Evolutionary conservation across 106 monocot genomes (phyloP).

Genomic region (Phalaenopsis aphrodite): DNA sequence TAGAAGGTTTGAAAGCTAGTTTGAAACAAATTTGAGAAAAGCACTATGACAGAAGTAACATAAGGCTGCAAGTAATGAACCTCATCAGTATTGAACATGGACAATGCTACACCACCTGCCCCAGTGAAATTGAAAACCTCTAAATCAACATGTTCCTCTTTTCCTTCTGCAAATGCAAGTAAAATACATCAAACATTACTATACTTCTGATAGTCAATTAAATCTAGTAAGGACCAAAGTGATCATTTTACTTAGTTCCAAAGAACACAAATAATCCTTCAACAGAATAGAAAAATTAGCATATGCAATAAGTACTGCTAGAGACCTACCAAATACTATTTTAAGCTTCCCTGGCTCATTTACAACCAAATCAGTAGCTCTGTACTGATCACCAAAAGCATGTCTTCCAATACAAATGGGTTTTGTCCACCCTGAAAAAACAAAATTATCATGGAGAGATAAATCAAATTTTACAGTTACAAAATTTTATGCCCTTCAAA

Average conservation of each 20-base stretch:
- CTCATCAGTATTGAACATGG: constrained; percentile 99
- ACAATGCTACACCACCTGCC: constrained; percentile 75
- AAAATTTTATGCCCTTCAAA: not conserved
- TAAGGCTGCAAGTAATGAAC: constrained; percentile 21
- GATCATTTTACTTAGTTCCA: not conserved
- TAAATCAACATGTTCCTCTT: constrained; percentile 56
- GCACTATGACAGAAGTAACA: not conserved
- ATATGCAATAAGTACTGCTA: not conserved
- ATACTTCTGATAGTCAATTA: not conserved
- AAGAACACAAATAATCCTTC: not conserved
- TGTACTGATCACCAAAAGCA: constrained; percentile 99
- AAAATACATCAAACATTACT: not conserved
- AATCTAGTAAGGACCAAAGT: not conserved
- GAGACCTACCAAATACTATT: constrained; percentile 71
- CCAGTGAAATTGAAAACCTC: constrained; percentile 92
- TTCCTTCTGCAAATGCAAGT: constrained; percentile 53
- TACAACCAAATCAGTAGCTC: constrained; percentile 82
- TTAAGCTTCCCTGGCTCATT: constrained; percentile 96
- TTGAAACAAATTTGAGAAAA: not conserved
- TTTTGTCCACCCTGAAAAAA: constrained; percentile 78
- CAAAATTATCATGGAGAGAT: not conserved
- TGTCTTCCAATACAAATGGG: constrained; percentile 98
- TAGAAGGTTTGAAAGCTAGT: not conserved
- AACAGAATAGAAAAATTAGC: not conserved
- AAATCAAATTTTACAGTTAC: not conserved